phyloP scores from a whole-genome alignment of 23 red algal species.

The Gracilaria gracilis region DNA sequence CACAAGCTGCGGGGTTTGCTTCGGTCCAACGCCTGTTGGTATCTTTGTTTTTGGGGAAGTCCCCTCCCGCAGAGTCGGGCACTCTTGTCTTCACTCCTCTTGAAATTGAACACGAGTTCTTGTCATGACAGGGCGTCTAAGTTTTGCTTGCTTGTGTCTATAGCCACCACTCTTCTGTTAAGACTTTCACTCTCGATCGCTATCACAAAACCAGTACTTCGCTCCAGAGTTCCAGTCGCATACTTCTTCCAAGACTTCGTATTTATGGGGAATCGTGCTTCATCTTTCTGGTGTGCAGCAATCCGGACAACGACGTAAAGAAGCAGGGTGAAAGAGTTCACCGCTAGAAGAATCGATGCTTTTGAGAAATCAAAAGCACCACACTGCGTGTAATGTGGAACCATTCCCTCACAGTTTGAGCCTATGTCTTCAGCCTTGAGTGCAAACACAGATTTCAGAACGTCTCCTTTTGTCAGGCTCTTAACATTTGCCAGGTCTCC shows the following conservation, averaged over 20 bases:
- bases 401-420: slow-evolving; percentile 14
- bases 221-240: neutral
- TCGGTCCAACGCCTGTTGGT: no score
- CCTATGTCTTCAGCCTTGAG: slow-evolving; percentile 33
- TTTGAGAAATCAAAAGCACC: neutral
- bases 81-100: no score
- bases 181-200: neutral
- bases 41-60: no score
- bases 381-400: slow-evolving; percentile 1
- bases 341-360: neutral
- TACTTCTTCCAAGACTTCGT: slow-evolving; percentile 2
- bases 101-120: no score
- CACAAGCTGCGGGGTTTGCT: no score
- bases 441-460: slow-evolving; percentile 22
- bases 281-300: neutral
- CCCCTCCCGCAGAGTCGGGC: no score
- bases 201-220: neutral
- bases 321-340: neutral
- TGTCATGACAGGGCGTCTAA: neutral
- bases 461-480: neutral
- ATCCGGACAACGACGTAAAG: neutral
- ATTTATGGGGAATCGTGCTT: slow-evolving; percentile 3
- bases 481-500: neutral
- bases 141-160: neutral
- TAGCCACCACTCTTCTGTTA: neutral